Conservation (phyloP, 805 yeast genomes). For the Saitoella complicata region DNA sequence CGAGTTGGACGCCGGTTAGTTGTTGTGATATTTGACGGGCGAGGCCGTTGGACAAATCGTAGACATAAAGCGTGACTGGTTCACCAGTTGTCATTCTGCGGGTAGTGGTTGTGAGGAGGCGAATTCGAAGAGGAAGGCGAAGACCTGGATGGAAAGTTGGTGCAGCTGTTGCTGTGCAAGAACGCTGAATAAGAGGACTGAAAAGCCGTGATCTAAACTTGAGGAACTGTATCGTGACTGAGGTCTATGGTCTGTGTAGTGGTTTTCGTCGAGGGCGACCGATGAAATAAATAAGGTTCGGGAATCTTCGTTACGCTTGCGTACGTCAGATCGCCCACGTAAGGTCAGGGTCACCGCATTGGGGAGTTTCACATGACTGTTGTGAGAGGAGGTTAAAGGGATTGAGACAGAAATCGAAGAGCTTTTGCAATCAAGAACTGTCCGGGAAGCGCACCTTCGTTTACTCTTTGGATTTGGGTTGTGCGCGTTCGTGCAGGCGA, state of each 20-base stretch:
- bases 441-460: no score
- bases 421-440: no score
- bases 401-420: no score
- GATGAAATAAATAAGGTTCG: no score
- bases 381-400: no score
- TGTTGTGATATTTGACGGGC: conserved; percentile 23
- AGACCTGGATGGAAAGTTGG: neutral
- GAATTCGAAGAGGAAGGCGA: neutral
- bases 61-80: conserved; percentile 40
- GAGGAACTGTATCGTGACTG: neutral
- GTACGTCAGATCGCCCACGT: no score
- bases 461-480: no score
- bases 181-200: neutral
- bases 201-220: neutral
- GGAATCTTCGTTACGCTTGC: no score
- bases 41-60: conserved; percentile 35
- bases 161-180: neutral
- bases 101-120: neutral
- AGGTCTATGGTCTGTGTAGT: neutral
- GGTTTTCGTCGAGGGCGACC: neutral
- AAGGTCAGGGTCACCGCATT: no score
- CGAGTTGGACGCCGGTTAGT: conserved; percentile 31
- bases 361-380: no score
- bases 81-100: conserved; percentile 12
- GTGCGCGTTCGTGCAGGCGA: no score